Conservation (phyloP, 306 rosid species). For the Calophaca sinica region DNA sequence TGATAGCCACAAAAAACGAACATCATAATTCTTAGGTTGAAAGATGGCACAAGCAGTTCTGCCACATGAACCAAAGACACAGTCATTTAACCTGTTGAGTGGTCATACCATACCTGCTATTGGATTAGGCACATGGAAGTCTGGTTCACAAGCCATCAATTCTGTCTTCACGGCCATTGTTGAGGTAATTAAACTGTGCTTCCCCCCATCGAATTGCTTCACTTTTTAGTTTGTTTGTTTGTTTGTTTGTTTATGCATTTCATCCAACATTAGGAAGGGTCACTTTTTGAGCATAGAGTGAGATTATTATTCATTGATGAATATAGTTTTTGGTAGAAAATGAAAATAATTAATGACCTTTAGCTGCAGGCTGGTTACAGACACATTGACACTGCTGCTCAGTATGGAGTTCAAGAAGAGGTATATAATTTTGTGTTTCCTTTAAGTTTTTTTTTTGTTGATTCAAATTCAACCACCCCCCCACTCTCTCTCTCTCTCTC, state of each 20-base stretch:
- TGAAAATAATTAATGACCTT: not conserved
- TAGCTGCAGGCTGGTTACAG: constrained; percentile 63
- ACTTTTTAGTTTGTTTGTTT: not conserved
- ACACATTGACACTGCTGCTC: constrained; percentile 63
- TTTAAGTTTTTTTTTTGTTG: not conserved
- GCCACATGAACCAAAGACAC: constrained; percentile 49
- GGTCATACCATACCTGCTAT: constrained; percentile 59
- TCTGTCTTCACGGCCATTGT: constrained; percentile 54
- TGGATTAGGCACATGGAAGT: constrained; percentile 66
- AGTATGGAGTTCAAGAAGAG: constrained; percentile 67
- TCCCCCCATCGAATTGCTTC: too few relatives aligned
- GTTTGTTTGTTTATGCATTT: not conserved
- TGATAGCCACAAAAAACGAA: not conserved
- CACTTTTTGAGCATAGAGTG: too few relatives aligned
- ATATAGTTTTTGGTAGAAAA: not conserved
- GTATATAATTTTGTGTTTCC: constrained; percentile 31
- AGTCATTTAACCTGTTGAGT: constrained; percentile 55
- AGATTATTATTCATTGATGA: too few relatives aligned
- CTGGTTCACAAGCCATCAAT: constrained; percentile 55
- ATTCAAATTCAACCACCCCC: not conserved
- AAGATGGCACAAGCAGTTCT: constrained; percentile 49
- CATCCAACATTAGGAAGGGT: too few relatives aligned
- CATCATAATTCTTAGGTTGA: not conserved
- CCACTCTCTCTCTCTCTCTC: too few relatives aligned
- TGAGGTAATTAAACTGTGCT: constrained; percentile 44